Percentiles rank a stretch among this genome's conserved stretches.
Conservation (phyloP, 1,284 basidiomycete species). For the Fereydounia khargensis region DNA sequence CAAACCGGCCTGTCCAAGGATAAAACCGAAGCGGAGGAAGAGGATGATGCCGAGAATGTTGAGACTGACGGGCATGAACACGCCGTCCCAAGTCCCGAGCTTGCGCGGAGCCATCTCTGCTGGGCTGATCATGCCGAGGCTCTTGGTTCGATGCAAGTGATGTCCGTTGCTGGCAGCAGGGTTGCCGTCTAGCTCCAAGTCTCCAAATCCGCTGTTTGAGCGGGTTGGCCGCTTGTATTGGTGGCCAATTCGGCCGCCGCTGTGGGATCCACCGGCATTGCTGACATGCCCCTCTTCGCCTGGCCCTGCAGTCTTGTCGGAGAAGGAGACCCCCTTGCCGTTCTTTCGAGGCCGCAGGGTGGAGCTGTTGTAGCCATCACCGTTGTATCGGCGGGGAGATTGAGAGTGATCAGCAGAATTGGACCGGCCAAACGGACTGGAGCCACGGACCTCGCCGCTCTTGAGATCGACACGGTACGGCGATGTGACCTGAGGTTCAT, state of each 20-base stretch:
- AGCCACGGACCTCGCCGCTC: conserved; percentile 18
- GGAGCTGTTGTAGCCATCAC: conserved; percentile 4
- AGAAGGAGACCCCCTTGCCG: conserved; percentile 34
- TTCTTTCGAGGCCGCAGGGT: conserved; percentile 15
- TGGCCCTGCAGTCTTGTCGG: conserved; percentile 17
- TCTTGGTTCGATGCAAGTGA: conserved; percentile 11
- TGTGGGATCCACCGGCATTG: neutral
- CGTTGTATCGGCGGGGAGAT: neutral
- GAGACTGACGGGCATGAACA: conserved; percentile 55
- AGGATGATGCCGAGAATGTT: conserved; percentile 57
- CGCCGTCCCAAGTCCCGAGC: conserved; percentile 55
- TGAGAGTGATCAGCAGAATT: conserved; percentile 11
- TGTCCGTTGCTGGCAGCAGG: neutral
- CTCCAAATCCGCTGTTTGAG: conserved; percentile 25
- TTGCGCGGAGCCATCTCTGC: conserved; percentile 45
- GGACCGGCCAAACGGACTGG: conserved; percentile 8
- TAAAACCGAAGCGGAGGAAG: conserved; percentile 56
- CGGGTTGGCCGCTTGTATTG: conserved; percentile 16
- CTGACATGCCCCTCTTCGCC: conserved; percentile 31
- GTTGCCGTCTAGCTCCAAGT: conserved; percentile 1
- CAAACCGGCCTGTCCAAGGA: conserved; percentile 53
- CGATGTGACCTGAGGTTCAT: too few species aligned
- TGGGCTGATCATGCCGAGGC: conserved; percentile 40
- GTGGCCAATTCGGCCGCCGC: conserved; percentile 4
- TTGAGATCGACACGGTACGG: conserved; percentile 25